A percentile compares a stretch with the other conserved stretches of the same genome.
Conservation (phyloP, 176 grass and related monocot species). For the Oryza brachyantha region DNA sequence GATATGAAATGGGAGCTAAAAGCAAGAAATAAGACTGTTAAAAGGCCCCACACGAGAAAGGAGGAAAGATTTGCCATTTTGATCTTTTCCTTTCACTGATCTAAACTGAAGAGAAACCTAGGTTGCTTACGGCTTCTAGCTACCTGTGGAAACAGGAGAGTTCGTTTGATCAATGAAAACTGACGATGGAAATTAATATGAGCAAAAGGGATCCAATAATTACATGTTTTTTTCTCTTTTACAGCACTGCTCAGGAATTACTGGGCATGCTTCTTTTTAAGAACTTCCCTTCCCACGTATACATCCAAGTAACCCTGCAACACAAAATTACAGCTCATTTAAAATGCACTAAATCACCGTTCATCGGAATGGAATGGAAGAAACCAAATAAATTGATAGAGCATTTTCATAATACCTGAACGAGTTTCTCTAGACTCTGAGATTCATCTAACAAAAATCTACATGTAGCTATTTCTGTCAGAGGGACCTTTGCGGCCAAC, state of each 20-base stretch:
- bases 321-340: neutral
- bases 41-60: neutral
- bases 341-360: neutral
- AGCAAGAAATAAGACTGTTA: neutral
- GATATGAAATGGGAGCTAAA: neutral
- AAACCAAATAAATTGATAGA: neutral
- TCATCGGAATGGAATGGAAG: neutral
- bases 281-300: slow-evolving; percentile 39
- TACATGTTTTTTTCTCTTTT: slow-evolving; percentile 25
- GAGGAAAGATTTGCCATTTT: neutral
- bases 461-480: slow-evolving; percentile 4
- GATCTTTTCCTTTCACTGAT: neutral
- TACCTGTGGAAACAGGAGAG: neutral
- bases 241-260: neutral
- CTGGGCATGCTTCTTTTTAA: slow-evolving; percentile 6
- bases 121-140: neutral
- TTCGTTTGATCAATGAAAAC: neutral
- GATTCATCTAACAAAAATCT: slow-evolving; percentile 30
- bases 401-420: slow-evolving; percentile 27
- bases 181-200: neutral
- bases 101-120: neutral
- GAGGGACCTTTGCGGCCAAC: slow-evolving; percentile 19
- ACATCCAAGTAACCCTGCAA: slow-evolving; percentile 34
- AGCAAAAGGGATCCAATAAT: neutral
- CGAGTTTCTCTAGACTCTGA: slow-evolving; percentile 27